Evolutionary conservation across 345 rosid genomes (phyloP).

Genomic region (Eucalyptus grandis): DNA sequence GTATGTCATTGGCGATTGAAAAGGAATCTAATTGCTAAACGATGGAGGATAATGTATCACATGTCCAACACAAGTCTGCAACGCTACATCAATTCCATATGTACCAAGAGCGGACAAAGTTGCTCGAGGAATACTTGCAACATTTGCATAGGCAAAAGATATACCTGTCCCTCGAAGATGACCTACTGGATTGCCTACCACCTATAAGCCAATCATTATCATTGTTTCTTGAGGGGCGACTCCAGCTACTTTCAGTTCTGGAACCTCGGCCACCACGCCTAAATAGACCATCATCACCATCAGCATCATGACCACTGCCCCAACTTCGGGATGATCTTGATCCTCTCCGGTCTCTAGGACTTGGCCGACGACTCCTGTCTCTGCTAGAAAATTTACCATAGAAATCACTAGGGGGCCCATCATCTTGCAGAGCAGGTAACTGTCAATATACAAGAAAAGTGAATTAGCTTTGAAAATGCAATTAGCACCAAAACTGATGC

Average conservation of each 20-base stretch:
- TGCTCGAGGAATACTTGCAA: background rate
- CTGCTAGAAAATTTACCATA: slow-evolving; percentile 75
- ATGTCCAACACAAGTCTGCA: background rate
- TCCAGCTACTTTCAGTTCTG: slow-evolving; percentile 29
- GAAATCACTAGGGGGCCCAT: slow-evolving; percentile 70
- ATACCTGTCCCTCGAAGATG: slow-evolving; percentile 46
- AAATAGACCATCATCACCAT: slow-evolving; percentile 16
- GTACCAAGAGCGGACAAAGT: background rate
- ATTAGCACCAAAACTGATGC: background rate
- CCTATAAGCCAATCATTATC: slow-evolving; percentile 74
- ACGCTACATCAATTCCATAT: background rate
- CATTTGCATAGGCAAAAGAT: background rate
- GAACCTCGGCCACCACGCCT: slow-evolving; percentile 49
- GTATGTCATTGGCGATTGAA: background rate
- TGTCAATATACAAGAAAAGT: slow-evolving; percentile 3
- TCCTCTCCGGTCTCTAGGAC: slow-evolving; percentile 37
- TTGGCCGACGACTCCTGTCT: slow-evolving; percentile 53
- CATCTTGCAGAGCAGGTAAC: slow-evolving; percentile 93
- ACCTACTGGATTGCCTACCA: slow-evolving; percentile 45
- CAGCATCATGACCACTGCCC: slow-evolving; percentile 48
- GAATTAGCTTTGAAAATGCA: background rate
- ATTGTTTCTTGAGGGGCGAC: slow-evolving; percentile 38
- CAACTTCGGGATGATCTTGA: slow-evolving; percentile 41
- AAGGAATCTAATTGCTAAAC: background rate
- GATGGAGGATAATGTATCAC: background rate